phyloP scores from a whole-genome alignment of 345 rosid species.

The Eucalyptus microcorys region DNA sequence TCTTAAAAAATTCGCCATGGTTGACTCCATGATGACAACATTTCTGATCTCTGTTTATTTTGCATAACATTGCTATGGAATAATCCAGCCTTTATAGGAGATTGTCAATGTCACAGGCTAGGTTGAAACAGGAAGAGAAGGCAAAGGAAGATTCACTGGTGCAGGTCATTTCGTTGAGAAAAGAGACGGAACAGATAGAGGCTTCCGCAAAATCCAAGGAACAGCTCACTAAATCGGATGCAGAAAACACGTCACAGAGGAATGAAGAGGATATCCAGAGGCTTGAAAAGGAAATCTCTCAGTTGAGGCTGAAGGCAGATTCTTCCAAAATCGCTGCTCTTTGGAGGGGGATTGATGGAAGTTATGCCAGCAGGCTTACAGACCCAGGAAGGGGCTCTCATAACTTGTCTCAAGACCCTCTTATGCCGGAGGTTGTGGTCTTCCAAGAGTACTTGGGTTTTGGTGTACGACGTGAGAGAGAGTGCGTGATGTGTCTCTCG shows the following conservation, averaged over 20 bases:
- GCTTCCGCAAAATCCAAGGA: conserved; percentile 37
- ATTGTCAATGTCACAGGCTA: conserved; percentile 47
- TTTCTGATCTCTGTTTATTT: neutral
- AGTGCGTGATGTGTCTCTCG: conserved; percentile 88
- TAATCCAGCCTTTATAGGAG: conserved; percentile 2
- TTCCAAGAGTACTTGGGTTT: conserved; percentile 11
- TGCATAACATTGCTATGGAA: neutral
- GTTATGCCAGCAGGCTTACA: conserved; percentile 22
- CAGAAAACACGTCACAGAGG: conserved; percentile 33
- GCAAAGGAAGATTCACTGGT: conserved; percentile 33
- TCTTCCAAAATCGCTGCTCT: conserved; percentile 64
- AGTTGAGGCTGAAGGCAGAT: conserved; percentile 48
- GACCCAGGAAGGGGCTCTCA: neutral
- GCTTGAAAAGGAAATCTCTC: conserved; percentile 56
- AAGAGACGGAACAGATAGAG: conserved; percentile 41
- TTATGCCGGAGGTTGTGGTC: neutral
- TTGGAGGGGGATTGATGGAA: conserved; percentile 42
- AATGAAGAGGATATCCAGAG: conserved; percentile 42
- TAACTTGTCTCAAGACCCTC: neutral
- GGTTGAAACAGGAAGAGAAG: conserved; percentile 64
- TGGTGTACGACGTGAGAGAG: conserved; percentile 68
- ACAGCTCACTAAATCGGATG: conserved; percentile 30
- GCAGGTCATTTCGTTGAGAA: conserved; percentile 28
- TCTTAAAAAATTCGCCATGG: neutral
- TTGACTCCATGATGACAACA: neutral